Evolutionary conservation across 208 protist genomes (phyloP).

Genomic region (Blechomonas ayalai): DNA sequence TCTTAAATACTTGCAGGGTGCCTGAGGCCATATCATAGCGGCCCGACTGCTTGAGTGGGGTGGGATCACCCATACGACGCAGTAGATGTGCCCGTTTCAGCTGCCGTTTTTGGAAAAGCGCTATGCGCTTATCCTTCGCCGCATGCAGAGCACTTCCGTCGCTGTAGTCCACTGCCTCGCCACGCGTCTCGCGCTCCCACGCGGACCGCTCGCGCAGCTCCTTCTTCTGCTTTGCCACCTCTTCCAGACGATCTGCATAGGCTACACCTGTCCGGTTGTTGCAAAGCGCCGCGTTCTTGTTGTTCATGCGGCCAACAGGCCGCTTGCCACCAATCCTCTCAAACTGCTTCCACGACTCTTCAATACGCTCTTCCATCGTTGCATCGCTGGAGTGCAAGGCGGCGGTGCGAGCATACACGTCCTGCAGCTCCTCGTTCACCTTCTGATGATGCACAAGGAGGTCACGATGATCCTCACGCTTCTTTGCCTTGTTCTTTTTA

Average conservation of each 20-base stretch:
- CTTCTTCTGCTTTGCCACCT: conserved; percentile 54
- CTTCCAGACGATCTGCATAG: conserved; percentile 56
- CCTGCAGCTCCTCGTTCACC: conserved; percentile 73
- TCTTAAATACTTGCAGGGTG: conserved; percentile 73
- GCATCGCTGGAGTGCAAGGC: conserved; percentile 55
- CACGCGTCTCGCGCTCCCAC: conserved; percentile 67
- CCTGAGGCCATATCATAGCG: conserved; percentile 55
- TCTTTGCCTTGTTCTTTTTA: conserved; percentile 25
- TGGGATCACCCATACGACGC: conserved; percentile 71
- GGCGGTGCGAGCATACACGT: conserved; percentile 71
- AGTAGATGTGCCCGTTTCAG: conserved; percentile 68
- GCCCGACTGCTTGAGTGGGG: conserved; percentile 77
- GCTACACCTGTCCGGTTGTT: conserved; percentile 37
- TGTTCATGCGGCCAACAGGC: conserved; percentile 14
- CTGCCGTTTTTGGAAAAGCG: conserved; percentile 59
- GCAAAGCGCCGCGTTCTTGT: conserved; percentile 30
- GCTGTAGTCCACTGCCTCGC: conserved; percentile 71
- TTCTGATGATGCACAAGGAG: conserved; percentile 86
- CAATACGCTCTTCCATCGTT: conserved; percentile 87
- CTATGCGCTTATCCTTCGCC: conserved; percentile 64
- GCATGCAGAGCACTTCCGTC: conserved; percentile 66
- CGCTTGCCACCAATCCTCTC: conserved; percentile 74
- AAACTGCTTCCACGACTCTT: conserved; percentile 74
- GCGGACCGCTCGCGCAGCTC: conserved; percentile 33
- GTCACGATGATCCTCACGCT: conserved; percentile 51